Percentiles rank a stretch among this genome's conserved stretches.
These are phyloP conservation scores for Pestalotiopsis sp. DNA, from an alignment of 2,329 filamentous ascomycete genomes.

Conservation along the genomic window DNA sequence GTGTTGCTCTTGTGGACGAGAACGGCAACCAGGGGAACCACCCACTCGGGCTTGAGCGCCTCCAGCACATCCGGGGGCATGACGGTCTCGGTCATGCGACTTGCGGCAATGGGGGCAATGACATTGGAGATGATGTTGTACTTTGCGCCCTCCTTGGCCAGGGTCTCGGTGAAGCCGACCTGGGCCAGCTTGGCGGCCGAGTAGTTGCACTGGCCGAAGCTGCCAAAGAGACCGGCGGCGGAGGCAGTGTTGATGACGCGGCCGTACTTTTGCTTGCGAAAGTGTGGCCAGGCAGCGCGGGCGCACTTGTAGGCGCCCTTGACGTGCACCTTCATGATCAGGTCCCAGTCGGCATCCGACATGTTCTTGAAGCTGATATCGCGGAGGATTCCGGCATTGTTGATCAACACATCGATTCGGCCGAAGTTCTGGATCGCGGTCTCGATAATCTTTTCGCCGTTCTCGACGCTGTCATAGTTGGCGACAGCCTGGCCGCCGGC, in stretches of 20 bases:
- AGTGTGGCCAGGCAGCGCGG: slow-evolving; percentile 92
- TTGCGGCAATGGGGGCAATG: slow-evolving; percentile 92
- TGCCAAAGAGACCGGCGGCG: slow-evolving; percentile 93
- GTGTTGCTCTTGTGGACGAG: slow-evolving; percentile 85
- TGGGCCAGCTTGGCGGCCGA: slow-evolving; percentile 94
- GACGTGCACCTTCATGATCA: slow-evolving; percentile 90
- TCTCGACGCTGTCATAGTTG: slow-evolving; percentile 94
- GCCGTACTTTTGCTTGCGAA: slow-evolving; percentile 98
- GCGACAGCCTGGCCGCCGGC: slow-evolving; percentile 93
- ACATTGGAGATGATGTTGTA: slow-evolving; percentile 97
- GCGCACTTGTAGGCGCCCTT: slow-evolving; percentile 94
- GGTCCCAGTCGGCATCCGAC: slow-evolving; percentile 94
- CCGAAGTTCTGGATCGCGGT: slow-evolving; percentile 80
- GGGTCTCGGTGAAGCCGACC: slow-evolving; percentile 95
- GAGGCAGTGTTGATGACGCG: slow-evolving; percentile 96
- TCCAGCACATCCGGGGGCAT: slow-evolving; percentile 93
- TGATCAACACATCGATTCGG: slow-evolving; percentile 91
- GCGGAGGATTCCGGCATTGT: slow-evolving; percentile 95
- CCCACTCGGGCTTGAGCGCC: slow-evolving; percentile 87
- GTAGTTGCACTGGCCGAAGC: slow-evolving; percentile 95
- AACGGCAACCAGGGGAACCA: slow-evolving; percentile 88
- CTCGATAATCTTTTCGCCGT: slow-evolving; percentile 92
- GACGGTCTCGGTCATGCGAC: slow-evolving; percentile 91
- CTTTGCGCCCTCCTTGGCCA: slow-evolving; percentile 95
- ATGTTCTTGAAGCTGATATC: slow-evolving; percentile 99